Conservation (phyloP, 2,329 filamentous ascomycete genomes). For the Aspergillus fumigatus region DNA sequence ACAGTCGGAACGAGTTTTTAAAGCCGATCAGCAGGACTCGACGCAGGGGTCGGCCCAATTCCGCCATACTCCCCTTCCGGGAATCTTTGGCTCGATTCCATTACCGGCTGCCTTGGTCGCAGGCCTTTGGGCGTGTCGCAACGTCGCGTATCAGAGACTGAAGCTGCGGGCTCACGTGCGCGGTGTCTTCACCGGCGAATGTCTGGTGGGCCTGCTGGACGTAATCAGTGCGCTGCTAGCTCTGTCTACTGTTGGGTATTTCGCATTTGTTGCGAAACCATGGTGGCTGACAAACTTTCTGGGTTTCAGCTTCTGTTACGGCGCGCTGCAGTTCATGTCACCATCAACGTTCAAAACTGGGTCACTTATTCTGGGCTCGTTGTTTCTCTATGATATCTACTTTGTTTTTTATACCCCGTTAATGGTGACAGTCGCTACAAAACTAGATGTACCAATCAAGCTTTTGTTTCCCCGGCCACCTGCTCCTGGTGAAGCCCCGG, state of each 20-base stretch:
- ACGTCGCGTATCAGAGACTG: constrained; percentile 47
- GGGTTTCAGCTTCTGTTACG: constrained; percentile 82
- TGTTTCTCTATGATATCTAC: constrained; percentile 95
- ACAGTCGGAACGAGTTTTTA: constrained; percentile 29
- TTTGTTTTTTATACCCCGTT: constrained; percentile 53
- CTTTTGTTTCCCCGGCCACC: constrained; percentile 72
- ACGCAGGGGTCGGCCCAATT: constrained; percentile 12
- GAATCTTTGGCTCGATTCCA: constrained; percentile 45
- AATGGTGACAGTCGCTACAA: constrained; percentile 67
- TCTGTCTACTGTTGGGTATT: constrained; percentile 57
- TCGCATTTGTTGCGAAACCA: constrained; percentile 56
- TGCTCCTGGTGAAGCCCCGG: constrained; percentile 41
- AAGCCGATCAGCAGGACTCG: constrained; percentile 9
- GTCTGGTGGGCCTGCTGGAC: constrained; percentile 42
- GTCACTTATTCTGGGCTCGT: constrained; percentile 66
- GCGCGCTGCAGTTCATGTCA: constrained; percentile 75
- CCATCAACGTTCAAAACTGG: constrained; percentile 84
- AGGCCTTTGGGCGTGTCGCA: constrained; percentile 48
- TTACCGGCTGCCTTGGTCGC: constrained; percentile 34
- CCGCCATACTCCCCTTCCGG: constrained; percentile 49
- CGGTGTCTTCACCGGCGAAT: constrained; percentile 44
- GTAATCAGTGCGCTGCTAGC: constrained; percentile 55
- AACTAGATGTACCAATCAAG: constrained; percentile 88
- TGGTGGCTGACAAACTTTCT: constrained; percentile 80
- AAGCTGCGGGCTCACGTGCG: constrained; percentile 52